A percentile compares a stretch with the other conserved stretches of the same genome.
These are phyloP conservation scores for Aspergillus hancockii DNA, from an alignment of 495 filamentous ascomycete genomes.

Conservation along the genomic window DNA sequence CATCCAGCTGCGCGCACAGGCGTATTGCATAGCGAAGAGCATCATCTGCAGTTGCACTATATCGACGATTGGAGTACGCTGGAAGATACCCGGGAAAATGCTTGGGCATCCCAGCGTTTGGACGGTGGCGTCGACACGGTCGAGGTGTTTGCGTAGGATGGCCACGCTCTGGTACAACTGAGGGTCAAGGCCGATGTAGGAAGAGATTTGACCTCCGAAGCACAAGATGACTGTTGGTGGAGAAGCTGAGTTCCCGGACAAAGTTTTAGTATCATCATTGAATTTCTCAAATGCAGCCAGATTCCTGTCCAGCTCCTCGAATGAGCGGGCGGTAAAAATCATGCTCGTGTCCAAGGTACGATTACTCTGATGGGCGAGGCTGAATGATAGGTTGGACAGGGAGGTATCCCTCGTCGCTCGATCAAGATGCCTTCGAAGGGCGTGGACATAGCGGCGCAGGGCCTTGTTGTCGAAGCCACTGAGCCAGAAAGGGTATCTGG, in stretches of 20 bases:
- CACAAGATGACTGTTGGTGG: conserved; percentile 40
- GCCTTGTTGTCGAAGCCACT: neutral
- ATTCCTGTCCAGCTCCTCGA: neutral
- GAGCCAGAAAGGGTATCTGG: neutral
- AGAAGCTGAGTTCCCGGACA: too few relatives aligned
- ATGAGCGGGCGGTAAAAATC: neutral
- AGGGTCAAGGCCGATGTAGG: conserved; percentile 39
- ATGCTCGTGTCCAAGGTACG: neutral
- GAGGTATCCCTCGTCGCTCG: neutral
- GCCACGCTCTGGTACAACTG: conserved; percentile 34
- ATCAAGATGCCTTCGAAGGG: conserved; percentile 9
- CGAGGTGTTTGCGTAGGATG: conserved; percentile 18
- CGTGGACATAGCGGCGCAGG: neutral
- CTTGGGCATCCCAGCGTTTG: conserved; percentile 30
- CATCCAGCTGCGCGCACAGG: conserved; percentile 45
- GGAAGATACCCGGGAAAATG: conserved; percentile 51
- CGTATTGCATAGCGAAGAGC: conserved; percentile 50
- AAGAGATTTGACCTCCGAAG: conserved; percentile 53
- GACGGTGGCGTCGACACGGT: too few relatives aligned
- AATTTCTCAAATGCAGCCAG: conserved; percentile 11
- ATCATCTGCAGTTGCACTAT: conserved; percentile 39
- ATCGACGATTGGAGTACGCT: conserved; percentile 31
- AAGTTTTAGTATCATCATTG: too few relatives aligned
- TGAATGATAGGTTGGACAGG: neutral
- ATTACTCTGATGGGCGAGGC: neutral